Conservation (phyloP, 2,329 filamentous ascomycete genomes). For the Atkinsonella texensis region DNA sequence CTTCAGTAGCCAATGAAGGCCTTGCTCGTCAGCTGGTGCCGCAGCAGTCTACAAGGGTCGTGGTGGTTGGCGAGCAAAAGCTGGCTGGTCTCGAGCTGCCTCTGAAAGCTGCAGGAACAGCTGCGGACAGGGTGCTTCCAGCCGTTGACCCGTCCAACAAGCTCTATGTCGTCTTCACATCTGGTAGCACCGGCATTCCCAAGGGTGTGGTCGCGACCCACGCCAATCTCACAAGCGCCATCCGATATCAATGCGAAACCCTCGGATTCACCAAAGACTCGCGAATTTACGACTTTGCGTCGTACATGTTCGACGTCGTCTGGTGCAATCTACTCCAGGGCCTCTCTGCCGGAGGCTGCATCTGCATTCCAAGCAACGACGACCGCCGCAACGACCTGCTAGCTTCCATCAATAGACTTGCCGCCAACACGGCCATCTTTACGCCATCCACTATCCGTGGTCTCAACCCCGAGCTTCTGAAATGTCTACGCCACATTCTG, state of each 20-base stretch:
- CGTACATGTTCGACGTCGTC: constrained; percentile 8
- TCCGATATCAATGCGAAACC: constrained; percentile 2
- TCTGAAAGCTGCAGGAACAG: constrained; percentile 1
- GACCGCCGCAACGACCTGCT: constrained; percentile 35
- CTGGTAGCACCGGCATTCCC: constrained; percentile 12
- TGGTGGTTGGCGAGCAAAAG: constrained; percentile 4
- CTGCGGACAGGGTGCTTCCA: constrained; percentile 24
- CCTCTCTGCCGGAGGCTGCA: constrained; percentile 7
- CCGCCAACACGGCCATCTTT: constrained; percentile 31
- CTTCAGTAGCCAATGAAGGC: constrained; percentile 8
- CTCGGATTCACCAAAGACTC: constrained; percentile 2
- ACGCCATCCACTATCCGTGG: constrained; percentile 34
- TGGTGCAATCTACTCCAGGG: constrained; percentile 5
- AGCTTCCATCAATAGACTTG: constrained; percentile 24
- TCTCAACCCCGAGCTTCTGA: constrained; percentile 26
- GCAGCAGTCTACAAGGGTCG: constrained; percentile 5
- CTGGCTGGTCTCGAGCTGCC: too few species aligned
- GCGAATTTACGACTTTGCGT: constrained; percentile 7
- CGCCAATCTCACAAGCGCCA: constrained; percentile 5
- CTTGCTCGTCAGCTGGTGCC: constrained; percentile 10
- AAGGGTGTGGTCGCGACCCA: constrained; percentile 12
- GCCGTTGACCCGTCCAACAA: not conserved
- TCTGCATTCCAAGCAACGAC: constrained; percentile 27
- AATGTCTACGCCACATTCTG: constrained; percentile 26
- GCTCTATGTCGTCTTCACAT: constrained; percentile 10